A percentile compares a stretch with the other conserved stretches of the same genome.
phyloP scores from a whole-genome alignment of 495 filamentous ascomycete genomes.

The Xylaria sp. region DNA sequence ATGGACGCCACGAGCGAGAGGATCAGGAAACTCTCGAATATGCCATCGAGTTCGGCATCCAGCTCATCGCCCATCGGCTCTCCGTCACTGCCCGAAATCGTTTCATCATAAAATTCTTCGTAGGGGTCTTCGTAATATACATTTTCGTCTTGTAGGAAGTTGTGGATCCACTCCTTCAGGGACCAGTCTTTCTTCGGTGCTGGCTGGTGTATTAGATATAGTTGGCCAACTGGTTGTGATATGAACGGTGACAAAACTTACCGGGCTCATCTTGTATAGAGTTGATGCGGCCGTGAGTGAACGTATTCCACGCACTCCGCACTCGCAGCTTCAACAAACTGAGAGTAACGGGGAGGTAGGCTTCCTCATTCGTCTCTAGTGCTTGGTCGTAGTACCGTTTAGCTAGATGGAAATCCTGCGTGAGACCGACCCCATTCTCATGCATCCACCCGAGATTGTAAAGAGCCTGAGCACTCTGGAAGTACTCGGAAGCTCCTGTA shows the following conservation, averaged over 20 bases:
- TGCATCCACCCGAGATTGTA: slow-evolving; percentile 99
- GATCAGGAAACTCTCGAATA: slow-evolving; percentile 87
- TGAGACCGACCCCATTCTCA: slow-evolving; percentile 92
- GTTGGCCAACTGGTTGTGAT: neutral
- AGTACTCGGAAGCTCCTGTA: slow-evolving; percentile 84
- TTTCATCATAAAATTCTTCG: slow-evolving; percentile 63
- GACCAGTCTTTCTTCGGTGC: slow-evolving; percentile 75
- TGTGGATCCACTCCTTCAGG: slow-evolving; percentile 79
- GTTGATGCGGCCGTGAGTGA: slow-evolving; percentile 88
- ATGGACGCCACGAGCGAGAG: slow-evolving; percentile 76
- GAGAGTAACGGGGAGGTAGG: slow-evolving; percentile 92
- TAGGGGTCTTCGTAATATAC: slow-evolving; percentile 66
- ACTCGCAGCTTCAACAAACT: slow-evolving; percentile 84
- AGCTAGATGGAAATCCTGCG: slow-evolving; percentile 96
- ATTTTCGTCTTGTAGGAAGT: slow-evolving; percentile 80
- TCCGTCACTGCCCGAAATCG: slow-evolving; percentile 49
- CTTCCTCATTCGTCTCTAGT: slow-evolving; percentile 87
- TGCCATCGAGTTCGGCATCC: slow-evolving; percentile 68
- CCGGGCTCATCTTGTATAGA: slow-evolving; percentile 87
- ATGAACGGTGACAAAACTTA: slow-evolving; percentile 51
- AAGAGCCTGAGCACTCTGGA: slow-evolving; percentile 91
- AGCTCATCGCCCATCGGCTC: slow-evolving; percentile 54
- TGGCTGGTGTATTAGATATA: slow-evolving; percentile 38
- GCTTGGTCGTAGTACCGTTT: slow-evolving; percentile 96
- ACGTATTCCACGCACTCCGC: slow-evolving; percentile 89